These are phyloP conservation scores for Paramecium biaurelia DNA, from an alignment of 73 alveolate species.

Conservation along the genomic window DNA sequence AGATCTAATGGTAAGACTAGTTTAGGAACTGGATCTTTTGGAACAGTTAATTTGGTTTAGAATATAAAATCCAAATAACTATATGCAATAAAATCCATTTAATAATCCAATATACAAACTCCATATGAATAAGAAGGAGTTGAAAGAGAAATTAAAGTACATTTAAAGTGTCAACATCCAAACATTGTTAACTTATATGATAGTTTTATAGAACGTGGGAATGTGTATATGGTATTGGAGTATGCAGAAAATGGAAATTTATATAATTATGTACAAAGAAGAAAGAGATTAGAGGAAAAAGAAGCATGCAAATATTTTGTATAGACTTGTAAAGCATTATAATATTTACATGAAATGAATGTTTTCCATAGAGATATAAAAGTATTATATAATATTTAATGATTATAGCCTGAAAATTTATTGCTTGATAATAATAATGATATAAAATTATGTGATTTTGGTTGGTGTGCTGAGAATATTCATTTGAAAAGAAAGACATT, in stretches of 20 bases:
- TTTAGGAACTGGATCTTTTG: constrained; percentile 50
- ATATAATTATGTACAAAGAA: constrained; percentile 51
- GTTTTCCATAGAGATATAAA: constrained; percentile 64
- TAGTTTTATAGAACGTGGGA: constrained; percentile 55
- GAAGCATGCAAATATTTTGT: constrained; percentile 65
- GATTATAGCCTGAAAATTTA: constrained; percentile 79
- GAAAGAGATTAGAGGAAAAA: constrained; percentile 55
- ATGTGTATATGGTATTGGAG: constrained; percentile 60
- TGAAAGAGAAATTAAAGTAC: constrained; percentile 65
- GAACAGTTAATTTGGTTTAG: neutral
- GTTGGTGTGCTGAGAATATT: constrained; percentile 81
- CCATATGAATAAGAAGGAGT: constrained; percentile 56
- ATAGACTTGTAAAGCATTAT: constrained; percentile 57
- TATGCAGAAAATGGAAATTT: constrained; percentile 64
- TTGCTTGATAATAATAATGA: constrained; percentile 71
- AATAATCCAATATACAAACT: constrained; percentile 32
- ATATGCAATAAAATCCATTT: constrained; percentile 27
- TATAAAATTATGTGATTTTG: constrained; percentile 81
- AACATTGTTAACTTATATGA: constrained; percentile 52
- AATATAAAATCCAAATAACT: neutral
- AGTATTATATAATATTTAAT: neutral
- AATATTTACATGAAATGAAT: constrained; percentile 57
- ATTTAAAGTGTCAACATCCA: constrained; percentile 37
- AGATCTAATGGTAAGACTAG: constrained; percentile 21
- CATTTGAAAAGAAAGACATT: constrained; percentile 57